A percentile compares a stretch with the other conserved stretches of the same genome.
Evolutionary conservation across 176 grass and related monocot species (phyloP).

Genomic region (Dendrocalamus sinicus): DNA sequence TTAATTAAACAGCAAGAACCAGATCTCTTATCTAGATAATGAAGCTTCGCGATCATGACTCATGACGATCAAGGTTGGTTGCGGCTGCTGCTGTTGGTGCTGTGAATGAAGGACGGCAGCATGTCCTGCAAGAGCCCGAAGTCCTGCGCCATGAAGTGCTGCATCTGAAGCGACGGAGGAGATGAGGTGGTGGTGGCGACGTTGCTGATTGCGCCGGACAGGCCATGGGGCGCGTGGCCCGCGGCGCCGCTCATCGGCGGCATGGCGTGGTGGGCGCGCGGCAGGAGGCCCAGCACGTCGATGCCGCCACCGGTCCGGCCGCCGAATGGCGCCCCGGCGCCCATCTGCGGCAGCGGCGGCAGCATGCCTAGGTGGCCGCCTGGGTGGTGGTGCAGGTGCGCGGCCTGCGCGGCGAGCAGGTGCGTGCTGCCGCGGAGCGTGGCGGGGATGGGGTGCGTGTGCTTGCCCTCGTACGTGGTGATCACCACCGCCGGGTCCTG

Average conservation of each 20-base stretch:
- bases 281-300: slow-evolving; percentile 51
- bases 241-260: slow-evolving; percentile 9
- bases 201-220: slow-evolving; percentile 34
- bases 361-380: slow-evolving; percentile 27
- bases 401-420: slow-evolving; percentile 56
- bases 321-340: slow-evolving; percentile 32
- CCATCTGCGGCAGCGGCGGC: slow-evolving; percentile 33
- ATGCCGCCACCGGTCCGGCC: slow-evolving; percentile 27
- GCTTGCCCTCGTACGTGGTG: slow-evolving; percentile 96
- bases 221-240: slow-evolving; percentile 18
- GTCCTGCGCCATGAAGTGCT: slow-evolving; percentile 67
- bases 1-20: slow-evolving; percentile 50
- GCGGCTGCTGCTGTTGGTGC: slow-evolving; percentile 5
- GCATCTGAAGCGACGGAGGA: slow-evolving; percentile 56
- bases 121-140: slow-evolving; percentile 93
- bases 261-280: slow-evolving; percentile 26
- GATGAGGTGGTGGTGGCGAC: not conserved
- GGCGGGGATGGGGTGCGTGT: slow-evolving; percentile 77
- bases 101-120: slow-evolving; percentile 67
- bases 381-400: slow-evolving; percentile 38
- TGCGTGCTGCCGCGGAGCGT: slow-evolving; percentile 77
- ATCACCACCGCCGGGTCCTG: slow-evolving; percentile 82
- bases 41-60: slow-evolving; percentile 7
- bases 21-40: slow-evolving; percentile 50
- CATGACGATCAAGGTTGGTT: slow-evolving; percentile 23